A percentile compares a stretch with the other conserved stretches of the same genome.
Conservation (phyloP, 164 flowering plant species). For the Stephania cephalantha region DNA sequence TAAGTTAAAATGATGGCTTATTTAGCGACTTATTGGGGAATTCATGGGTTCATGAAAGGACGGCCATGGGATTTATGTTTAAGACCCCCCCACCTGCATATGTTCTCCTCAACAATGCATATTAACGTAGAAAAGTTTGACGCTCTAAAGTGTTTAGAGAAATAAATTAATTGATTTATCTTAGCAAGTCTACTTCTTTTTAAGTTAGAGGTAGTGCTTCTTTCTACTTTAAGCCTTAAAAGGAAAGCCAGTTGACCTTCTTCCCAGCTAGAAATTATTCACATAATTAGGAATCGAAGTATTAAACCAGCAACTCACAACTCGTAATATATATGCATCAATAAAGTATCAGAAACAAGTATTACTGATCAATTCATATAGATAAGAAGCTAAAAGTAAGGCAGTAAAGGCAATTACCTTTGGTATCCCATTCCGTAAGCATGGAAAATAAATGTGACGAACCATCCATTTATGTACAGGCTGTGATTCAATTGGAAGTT, state of each 20-base stretch:
- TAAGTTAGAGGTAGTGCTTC: neutral
- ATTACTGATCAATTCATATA: neutral
- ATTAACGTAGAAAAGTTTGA: neutral
- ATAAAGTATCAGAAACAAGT: neutral
- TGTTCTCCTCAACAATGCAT: neutral
- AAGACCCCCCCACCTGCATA: neutral
- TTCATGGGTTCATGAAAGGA: neutral
- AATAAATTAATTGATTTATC: neutral
- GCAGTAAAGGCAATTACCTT: slow-evolving; percentile 38
- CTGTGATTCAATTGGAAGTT: slow-evolving; percentile 35
- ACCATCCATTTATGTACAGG: slow-evolving; percentile 99
- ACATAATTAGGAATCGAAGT: neutral
- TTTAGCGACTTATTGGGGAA: neutral
- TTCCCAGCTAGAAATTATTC: neutral
- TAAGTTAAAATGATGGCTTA: neutral
- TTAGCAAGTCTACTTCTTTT: neutral
- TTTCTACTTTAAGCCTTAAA: neutral
- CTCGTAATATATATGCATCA: neutral
- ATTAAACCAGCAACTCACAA: too few relatives aligned
- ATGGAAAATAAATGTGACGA: slow-evolving; percentile 89
- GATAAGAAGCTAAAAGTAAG: neutral
- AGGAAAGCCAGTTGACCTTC: neutral
- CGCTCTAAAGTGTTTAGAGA: neutral
- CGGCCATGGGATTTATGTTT: neutral
- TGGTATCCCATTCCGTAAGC: slow-evolving; percentile 68